Percentiles rank a stretch among this genome's conserved stretches.
Evolutionary conservation across 257 asterid genomes (phyloP).

Genomic region (Solanum virginianum): DNA sequence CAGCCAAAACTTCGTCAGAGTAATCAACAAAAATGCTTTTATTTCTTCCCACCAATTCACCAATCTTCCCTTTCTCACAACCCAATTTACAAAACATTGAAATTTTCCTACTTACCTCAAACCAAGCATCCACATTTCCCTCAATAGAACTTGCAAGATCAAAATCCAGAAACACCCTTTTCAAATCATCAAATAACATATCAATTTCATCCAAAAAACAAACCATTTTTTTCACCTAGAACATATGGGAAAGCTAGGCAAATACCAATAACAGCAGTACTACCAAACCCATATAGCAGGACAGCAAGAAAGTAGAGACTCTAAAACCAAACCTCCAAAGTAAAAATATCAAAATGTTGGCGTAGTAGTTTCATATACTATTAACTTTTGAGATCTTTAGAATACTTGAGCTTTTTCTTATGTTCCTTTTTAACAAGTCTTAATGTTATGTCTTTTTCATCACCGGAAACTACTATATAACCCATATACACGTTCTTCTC

Average conservation of each 20-base stretch:
- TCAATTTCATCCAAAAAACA: constrained; percentile 3
- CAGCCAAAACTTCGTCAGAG: constrained; percentile 28
- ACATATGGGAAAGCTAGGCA: constrained; percentile 46
- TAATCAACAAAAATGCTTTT: constrained; percentile 28
- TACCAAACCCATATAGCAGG: constrained; percentile 20
- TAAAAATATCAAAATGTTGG: background rate
- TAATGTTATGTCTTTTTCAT: background rate
- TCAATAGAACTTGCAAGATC: constrained; percentile 31
- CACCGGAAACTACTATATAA: background rate
- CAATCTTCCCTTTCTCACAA: constrained; percentile 40
- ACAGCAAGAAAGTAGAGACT: background rate
- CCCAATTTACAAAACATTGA: constrained; percentile 41
- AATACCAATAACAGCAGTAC: constrained; percentile 28
- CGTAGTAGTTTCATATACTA: background rate
- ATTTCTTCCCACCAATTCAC: constrained; percentile 41
- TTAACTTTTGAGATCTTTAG: background rate
- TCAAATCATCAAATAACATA: constrained; percentile 39
- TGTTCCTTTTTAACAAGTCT: background rate
- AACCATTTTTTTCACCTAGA: background rate
- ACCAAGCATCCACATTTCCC: constrained; percentile 32
- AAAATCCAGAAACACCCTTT: constrained; percentile 25
- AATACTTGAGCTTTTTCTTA: background rate
- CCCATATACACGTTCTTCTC: background rate
- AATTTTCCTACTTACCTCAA: constrained; percentile 36
- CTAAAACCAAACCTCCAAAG: background rate